These are phyloP conservation scores for Cryphonectria naterciae DNA, from an alignment of 2,329 filamentous ascomycete species.

Conservation along the genomic window DNA sequence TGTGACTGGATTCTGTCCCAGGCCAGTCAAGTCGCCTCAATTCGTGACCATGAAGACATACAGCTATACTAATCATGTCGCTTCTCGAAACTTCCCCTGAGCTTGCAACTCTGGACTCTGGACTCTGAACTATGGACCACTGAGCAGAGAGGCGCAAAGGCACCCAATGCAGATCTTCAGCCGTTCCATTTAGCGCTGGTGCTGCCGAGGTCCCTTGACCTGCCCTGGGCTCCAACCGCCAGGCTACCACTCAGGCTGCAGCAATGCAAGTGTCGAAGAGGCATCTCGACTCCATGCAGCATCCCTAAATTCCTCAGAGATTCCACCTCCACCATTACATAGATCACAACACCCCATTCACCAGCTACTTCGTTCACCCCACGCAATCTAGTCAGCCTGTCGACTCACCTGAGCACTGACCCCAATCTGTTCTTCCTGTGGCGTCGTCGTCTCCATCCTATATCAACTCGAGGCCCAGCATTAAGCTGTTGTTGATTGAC, in stretches of 20 bases:
- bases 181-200: conserved; percentile 2
- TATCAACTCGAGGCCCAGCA: neutral
- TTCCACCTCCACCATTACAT: neutral
- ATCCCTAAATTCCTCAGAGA: conserved; percentile 2
- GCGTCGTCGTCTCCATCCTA: neutral
- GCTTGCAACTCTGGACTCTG: neutral
- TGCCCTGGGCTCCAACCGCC: neutral
- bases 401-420: neutral
- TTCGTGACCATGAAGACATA: neutral
- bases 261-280: neutral
- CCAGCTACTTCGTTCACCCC: neutral
- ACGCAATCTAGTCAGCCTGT: neutral
- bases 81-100: neutral
- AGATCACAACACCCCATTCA: neutral
- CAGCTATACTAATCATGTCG: neutral
- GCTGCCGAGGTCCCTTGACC: neutral
- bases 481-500: neutral
- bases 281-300: neutral
- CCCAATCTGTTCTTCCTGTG: neutral
- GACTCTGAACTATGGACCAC: neutral
- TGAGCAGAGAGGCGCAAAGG: neutral
- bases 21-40: neutral
- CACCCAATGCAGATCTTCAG: neutral
- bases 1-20: neutral
- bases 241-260: conserved; percentile 1